These are phyloP conservation scores for Rhodotorula sp. DNA, from an alignment of 1,284 basidiomycete genomes.

Conservation along the genomic window DNA sequence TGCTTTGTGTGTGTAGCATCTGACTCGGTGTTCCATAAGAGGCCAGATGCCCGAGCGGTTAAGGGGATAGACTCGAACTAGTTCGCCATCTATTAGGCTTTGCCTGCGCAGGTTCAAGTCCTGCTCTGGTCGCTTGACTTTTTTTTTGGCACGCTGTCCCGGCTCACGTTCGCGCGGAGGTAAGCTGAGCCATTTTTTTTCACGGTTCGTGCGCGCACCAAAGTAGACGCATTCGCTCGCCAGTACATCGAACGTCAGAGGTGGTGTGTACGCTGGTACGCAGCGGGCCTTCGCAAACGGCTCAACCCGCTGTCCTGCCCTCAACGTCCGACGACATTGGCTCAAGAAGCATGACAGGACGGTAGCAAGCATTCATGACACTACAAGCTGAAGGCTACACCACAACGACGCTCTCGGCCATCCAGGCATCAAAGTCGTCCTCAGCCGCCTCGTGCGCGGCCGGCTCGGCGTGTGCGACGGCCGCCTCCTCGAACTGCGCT, in stretches of 20 bases:
- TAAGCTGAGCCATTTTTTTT: background rate
- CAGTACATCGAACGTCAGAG: no score
- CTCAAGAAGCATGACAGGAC: no score
- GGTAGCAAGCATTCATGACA: background rate
- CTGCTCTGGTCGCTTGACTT: constrained; percentile 9
- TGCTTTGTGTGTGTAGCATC: background rate
- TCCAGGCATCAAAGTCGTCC: constrained; percentile 34
- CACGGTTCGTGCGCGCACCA: no score
- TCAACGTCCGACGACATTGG: no score
- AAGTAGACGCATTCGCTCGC: no score
- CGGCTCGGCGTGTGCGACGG: background rate
- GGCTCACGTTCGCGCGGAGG: background rate
- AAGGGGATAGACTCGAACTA: constrained; percentile 22
- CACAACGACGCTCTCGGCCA: constrained; percentile 21
- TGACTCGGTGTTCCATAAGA: background rate
- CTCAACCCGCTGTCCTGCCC: no score
- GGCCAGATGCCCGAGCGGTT: constrained; percentile 26
- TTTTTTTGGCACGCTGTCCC: background rate
- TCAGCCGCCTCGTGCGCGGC: constrained; percentile 6
- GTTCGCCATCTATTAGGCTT: constrained; percentile 16
- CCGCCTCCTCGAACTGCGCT: background rate
- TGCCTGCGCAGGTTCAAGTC: constrained; percentile 20
- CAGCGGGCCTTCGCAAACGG: no score
- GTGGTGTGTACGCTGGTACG: no score
- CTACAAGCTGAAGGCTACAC: background rate